Base-by-base conservation (phyloP, 2,329 filamentous ascomycete genomes). In the Alternaria longipes region DNA sequence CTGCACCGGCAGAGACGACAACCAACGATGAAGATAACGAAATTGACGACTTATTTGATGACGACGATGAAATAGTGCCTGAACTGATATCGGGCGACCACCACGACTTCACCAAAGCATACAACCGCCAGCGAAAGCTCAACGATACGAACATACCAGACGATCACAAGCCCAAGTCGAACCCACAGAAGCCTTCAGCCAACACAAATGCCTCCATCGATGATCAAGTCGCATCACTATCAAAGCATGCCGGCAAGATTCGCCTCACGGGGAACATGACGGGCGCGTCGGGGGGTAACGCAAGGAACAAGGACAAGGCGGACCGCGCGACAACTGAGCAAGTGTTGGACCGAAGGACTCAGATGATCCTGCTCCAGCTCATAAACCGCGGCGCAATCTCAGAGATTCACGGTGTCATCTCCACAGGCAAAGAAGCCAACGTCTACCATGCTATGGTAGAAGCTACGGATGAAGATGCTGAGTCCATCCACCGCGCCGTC, bases 371-470 rank as follows among this genome's bases (percentile, higher is more conserved):
- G 55, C 84, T 97, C 66, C 93, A 97, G 81, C 93, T 99, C 86
- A 94, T 98, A 83, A 97, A 98, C 79, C 89, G 93, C 34, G 91
- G 93, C 62, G 85, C 94, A 64, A 89, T 99, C 51, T 92, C 90
- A 59, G 94, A 97, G 79, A 90, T 99, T 53, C 93, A 99, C 77
- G 95, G 96, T 47, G 95, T 95, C 76, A 87, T 99, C 70, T 97
- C 93, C 63, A 99, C 95, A 0, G 95, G 95, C 57, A 99, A 99
- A 79, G 95, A 99, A 80, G 95, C 95, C 62, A 99, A 99, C 78
- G 95, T 99, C 26, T 99, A 99, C 81, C 93, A 96, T 65, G 93
- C 94, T 18, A 85, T 97, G 11, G 86, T 89, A 3, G 83, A 87
- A 51, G 81, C 84, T 3, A 26, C 24, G 24, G 24, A 26, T 7